Evolutionary conservation across 2,329 filamentous ascomycete genomes (phyloP).

Genomic region (Harringtonia aguacate): DNA sequence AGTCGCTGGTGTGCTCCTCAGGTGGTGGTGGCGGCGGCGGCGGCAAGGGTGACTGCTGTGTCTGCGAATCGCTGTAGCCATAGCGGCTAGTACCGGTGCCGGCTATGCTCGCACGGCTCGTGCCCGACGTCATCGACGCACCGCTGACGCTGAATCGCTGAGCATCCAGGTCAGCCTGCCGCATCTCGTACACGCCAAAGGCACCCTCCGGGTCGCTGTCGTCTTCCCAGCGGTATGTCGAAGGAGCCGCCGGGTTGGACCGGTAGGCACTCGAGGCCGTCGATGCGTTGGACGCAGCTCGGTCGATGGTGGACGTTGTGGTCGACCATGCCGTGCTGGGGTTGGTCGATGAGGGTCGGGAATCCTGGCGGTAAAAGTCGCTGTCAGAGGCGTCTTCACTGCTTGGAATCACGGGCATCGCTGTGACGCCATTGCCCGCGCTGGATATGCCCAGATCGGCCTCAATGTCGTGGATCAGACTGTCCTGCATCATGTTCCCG

Average conservation of each 20-base stretch:
- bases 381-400: constrained; percentile 1
- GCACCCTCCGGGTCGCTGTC: constrained; percentile 84
- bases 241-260: constrained; percentile 11
- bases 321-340: constrained; percentile 23
- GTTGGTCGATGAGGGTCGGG: constrained; percentile 35
- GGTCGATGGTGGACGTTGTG: constrained; percentile 28
- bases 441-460: constrained; percentile 38
- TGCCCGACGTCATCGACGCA: constrained; percentile 26
- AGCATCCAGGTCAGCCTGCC: constrained; percentile 71
- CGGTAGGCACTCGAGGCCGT: constrained; percentile 2
- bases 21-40: constrained; percentile 28
- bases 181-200: constrained; percentile 74
- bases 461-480: constrained; percentile 48
- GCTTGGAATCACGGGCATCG: constrained; percentile 5
- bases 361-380: constrained; percentile 23
- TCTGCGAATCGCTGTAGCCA: constrained; percentile 2
- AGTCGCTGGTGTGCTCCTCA: constrained; percentile 51
- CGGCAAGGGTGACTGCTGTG: constrained; percentile 23
- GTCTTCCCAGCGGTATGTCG: constrained; percentile 29
- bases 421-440: constrained; percentile 34
- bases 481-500: constrained; percentile 36
- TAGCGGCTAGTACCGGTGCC: background rate
- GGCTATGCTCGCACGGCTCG: constrained; percentile 3
- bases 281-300: constrained; percentile 9
- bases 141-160: constrained; percentile 45